Percentiles rank a stretch among this genome's conserved stretches.
phyloP scores from a whole-genome alignment of 768 basidiomycete genomes.

The Suillus variegatus region DNA sequence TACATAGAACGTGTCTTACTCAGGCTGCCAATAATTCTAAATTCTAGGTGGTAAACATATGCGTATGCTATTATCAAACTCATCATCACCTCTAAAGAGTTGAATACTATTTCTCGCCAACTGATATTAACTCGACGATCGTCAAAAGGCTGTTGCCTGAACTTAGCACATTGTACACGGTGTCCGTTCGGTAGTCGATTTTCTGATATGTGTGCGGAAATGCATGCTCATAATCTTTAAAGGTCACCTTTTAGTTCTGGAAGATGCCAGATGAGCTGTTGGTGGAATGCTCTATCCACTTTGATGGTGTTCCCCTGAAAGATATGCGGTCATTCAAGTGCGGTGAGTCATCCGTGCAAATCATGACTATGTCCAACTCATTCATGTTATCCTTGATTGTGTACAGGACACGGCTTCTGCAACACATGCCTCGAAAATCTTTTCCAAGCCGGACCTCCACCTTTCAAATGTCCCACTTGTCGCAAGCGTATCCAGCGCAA shows the following conservation, averaged over 20 bases:
- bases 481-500: constrained; percentile 29
- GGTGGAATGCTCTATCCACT: constrained; percentile 35
- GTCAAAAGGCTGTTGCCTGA: background rate
- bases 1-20: background rate
- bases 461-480: constrained; percentile 28
- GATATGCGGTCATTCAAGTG: constrained; percentile 32
- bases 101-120: background rate
- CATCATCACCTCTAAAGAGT: background rate
- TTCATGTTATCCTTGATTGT: constrained; percentile 12
- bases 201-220: background rate
- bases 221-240: constrained; percentile 3
- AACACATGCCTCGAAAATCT: constrained; percentile 28
- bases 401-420: constrained; percentile 34
- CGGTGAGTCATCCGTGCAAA: constrained; percentile 18
- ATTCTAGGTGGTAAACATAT: background rate
- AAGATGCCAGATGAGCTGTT: constrained; percentile 22
- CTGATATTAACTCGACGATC: background rate
- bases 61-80: background rate
- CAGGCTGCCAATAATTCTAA: background rate
- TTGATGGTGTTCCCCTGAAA: constrained; percentile 27
- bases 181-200: constrained; percentile 1
- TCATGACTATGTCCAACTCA: constrained; percentile 15
- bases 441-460: constrained; percentile 12
- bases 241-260: background rate
- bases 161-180: background rate